Evolutionary conservation across 2,329 filamentous ascomycete species (phyloP).

Genomic region (Claviceps quebecensis): DNA sequence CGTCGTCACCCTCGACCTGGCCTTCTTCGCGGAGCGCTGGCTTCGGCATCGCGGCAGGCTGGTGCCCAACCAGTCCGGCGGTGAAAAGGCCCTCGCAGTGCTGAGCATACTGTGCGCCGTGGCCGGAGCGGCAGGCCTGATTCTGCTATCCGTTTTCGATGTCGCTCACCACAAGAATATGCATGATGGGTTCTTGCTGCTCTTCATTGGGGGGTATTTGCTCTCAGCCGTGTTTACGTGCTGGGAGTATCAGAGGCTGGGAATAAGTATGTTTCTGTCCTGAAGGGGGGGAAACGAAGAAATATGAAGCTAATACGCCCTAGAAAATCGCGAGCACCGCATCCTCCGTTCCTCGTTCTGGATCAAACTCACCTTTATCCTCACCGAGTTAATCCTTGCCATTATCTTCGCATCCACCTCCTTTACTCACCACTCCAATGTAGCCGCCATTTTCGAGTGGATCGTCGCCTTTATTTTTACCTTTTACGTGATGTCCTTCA

Average conservation of each 20-base stretch:
- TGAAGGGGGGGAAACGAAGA: background rate
- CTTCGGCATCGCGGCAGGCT: conserved; percentile 71
- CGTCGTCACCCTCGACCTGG: conserved; percentile 65
- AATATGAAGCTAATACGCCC: background rate
- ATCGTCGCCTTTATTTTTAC: conserved; percentile 71
- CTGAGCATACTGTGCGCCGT: conserved; percentile 56
- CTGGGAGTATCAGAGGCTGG: conserved; percentile 77
- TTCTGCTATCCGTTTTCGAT: conserved; percentile 76
- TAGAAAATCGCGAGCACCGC: conserved; percentile 58
- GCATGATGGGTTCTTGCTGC: conserved; percentile 62
- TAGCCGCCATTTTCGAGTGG: conserved; percentile 68
- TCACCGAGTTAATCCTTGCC: conserved; percentile 62
- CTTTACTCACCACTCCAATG: conserved; percentile 38
- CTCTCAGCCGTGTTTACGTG: conserved; percentile 79
- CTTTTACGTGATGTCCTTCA: conserved; percentile 76
- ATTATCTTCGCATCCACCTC: conserved; percentile 55
- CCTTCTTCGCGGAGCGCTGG: conserved; percentile 72
- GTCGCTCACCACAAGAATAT: conserved; percentile 50
- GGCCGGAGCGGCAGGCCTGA: conserved; percentile 64
- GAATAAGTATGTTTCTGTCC: conserved; percentile 41
- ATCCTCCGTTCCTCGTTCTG: conserved; percentile 70
- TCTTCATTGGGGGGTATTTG: conserved; percentile 82
- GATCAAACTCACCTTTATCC: conserved; percentile 73
- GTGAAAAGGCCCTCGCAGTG: conserved; percentile 48
- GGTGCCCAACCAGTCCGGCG: conserved; percentile 50